Evolutionary conservation across 768 basidiomycete species (phyloP), one percentile per base, ranked within the genome.

Genomic region (Suillus bovinus): DNA sequence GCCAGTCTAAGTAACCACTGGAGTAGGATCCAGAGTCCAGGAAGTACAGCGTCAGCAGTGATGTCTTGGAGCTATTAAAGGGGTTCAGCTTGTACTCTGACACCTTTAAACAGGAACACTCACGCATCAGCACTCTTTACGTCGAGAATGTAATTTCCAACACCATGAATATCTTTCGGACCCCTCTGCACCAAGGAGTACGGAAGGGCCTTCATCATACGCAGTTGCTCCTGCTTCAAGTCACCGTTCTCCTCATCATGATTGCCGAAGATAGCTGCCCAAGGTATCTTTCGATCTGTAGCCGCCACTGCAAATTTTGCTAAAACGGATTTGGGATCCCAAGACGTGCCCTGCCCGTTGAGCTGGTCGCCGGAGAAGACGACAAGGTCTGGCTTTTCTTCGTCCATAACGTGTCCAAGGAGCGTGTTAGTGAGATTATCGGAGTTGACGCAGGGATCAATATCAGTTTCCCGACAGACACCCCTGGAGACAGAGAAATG

Each of bases 341-440:
- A 99, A 0, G 90, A 86, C 0, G 92, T 91, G 10, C 84, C 84
- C 74, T 98, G 95, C 0, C 95, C 96, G 66, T 96, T 97, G 29
- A 97, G 82, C 74, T 96, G 94, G 74, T 99, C 96, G 0, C 96
- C 96, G 0, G 85, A 87, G 69, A 99, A 95, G 9, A 99, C 89
- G 54, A 98, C 90, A 13, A 99, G 74, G 71, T 96, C 93, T 0
- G 96, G 96, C 68, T 90, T 87, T 76, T 96, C 94, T 16, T 78
- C 73, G 57, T 93, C 91, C 27, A 99, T 82, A 24, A 86, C 82
- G 42, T 76, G 82, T 8, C 80, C 84, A 46, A 99, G 77, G 56
- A 98, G 84, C 3, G 85, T 80, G n/a, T 80, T 81, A 0, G 94
- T 94, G 64, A 91, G 81, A 64, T 88, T 86, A 71, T 99, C 96